Conservation (phyloP, 140 eudicot genomes). For the Erigeron philadelphicus region DNA sequence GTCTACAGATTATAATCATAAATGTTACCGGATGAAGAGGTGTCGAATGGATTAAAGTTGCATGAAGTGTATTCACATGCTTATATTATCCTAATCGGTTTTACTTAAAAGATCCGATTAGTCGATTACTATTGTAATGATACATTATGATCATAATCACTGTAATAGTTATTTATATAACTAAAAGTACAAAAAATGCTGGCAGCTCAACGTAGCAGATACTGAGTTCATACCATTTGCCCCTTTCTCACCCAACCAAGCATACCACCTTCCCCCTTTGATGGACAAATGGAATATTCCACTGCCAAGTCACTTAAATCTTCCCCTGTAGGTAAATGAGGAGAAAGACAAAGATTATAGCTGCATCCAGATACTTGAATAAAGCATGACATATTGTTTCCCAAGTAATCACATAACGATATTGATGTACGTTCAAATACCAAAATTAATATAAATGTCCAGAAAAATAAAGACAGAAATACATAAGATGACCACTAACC, state of each 20-base stretch:
- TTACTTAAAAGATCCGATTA: neutral
- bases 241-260: slow-evolving; percentile 99
- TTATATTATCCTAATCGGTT: slow-evolving; percentile 4
- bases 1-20: neutral
- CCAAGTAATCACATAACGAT: slow-evolving; percentile 7
- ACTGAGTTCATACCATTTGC: slow-evolving; percentile 67
- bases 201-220: neutral
- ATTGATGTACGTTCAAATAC: neutral
- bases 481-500: slow-evolving; percentile 36
- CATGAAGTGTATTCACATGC: neutral
- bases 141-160: neutral
- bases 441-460: neutral
- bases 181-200: neutral
- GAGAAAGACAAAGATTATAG: neutral
- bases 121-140: neutral
- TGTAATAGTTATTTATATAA: neutral
- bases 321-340: slow-evolving; percentile 52
- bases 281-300: slow-evolving; percentile 81
- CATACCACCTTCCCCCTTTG: slow-evolving; percentile 95
- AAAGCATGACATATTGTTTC: slow-evolving; percentile 9
- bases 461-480: slow-evolving; percentile 2
- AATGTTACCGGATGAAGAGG: too few relatives aligned
- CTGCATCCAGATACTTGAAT: neutral
- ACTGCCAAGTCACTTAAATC: slow-evolving; percentile 88
- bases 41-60: neutral